Evolutionary conservation across 192 early-diverging fungal genomes (phyloP), one percentile per base, ranked within the genome.

Genomic region (Linnemannia exigua): DNA sequence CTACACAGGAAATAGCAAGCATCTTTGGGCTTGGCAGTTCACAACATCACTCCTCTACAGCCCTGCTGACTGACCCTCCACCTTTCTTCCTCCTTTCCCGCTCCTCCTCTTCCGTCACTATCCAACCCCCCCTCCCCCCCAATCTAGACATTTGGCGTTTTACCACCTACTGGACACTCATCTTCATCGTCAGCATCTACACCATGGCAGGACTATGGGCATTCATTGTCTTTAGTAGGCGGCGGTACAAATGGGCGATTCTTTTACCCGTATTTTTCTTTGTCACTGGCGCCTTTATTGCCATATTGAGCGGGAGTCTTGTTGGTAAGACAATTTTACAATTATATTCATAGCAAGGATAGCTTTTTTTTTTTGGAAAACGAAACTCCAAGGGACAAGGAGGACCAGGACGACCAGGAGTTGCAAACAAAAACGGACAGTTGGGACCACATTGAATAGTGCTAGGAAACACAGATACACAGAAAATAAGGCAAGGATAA

Each of bases 111-210:
- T 41, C 5, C 6, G 22, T n/a, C 19, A 41, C 48, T 22, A 22
- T 58, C 17, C 25, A 68, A 48, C 17, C 63, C n/a, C 50, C 63
- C 67, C 17, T 25, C 74, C 6, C 11, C n/a, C n/a, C n/a, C n/a
- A n/a, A n/a, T n/a, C 6, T 69, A 94, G 94, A 93, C 63, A 93
- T 95, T 17, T 90, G 91, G 88, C 76, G 72, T 0, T 94, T 90
- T 70, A 93, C 93, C 9, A 76, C 92, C 5, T 72, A 92, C 20
- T 95, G 94, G 94, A 92, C 92, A 11, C 46, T 93, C 44, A 88
- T 95, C 69, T 90, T 93, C 44, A 92, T 90, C 75, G 75, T 89
- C 25, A 68, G 80, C 8, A 88, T 94, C 48, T 95, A 94, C 88
- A 83, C 91, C 74, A 68, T 91, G 48, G 94, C 94, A 31, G 94